Evolutionary conservation across 306 rosid species (phyloP), one percentile per base, ranked within the genome.

Genomic region (Ziziphus jujuba): DNA sequence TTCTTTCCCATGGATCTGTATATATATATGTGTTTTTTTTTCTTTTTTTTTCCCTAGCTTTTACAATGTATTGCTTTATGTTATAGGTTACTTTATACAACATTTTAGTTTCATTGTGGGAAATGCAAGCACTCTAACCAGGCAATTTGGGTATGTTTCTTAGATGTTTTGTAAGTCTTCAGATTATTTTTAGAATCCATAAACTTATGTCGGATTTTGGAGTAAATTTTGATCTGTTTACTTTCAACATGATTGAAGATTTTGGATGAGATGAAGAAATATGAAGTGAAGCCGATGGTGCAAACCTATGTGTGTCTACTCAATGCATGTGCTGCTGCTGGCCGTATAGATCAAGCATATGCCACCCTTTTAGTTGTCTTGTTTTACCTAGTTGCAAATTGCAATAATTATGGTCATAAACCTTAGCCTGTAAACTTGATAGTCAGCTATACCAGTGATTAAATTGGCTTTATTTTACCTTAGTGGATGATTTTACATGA

Each of bases 281-380:
- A 70, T 77, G 88, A 88, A 56, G 87, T 88, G 75, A 88, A 88
- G 86, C 97, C 99, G 55, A 84, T 75, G 79, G 80, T 81, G 20
- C 96, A 87, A 66, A 90, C 97, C 49, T 93, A 80, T 74, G 66
- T 87, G 79, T 93, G 97, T 80, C 85, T 93, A 65, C 87, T 93
- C n/a, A 79, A 90, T 74, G 88, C 97, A 51, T 93, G 95, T 72
- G 99, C 99, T 53, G 84, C 95, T 15, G 73, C 83, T 58, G 99
- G 96, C 62, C 86, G 92, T 54, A 21, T 87, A 49, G 97, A 93
- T 79, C 83, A 75, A 79, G 99, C 83, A 96, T 93, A 93, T 80
- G 95, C 52, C 65, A 21, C 78, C 65, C 21, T 50, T 64, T 33
- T 56, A 28, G 5, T 63, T 50, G 54, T 52, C 35, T 67, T 14